These are phyloP conservation scores for Mrakia gelida DNA, from an alignment of 768 basidiomycete species.

Conservation along the genomic window DNA sequence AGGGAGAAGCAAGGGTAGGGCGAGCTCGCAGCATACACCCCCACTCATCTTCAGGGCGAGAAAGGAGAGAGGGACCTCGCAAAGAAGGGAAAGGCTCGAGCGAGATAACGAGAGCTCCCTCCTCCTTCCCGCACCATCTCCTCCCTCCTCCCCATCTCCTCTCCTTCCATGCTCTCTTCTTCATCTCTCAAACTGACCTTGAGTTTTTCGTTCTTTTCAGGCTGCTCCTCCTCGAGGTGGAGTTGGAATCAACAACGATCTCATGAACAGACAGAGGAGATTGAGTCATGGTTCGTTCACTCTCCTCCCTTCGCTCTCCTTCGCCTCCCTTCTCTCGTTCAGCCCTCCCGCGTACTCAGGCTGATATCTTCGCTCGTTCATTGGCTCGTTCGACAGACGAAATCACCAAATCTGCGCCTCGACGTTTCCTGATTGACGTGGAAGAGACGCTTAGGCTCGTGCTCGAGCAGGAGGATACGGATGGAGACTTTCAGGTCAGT, in stretches of 20 bases:
- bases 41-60: no score
- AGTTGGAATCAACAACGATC: slow-evolving; percentile 72
- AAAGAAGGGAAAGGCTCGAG: not conserved
- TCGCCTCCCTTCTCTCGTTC: not conserved
- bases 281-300: slow-evolving; percentile 65
- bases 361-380: not conserved
- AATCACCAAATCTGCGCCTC: slow-evolving; percentile 67
- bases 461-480: slow-evolving; percentile 96
- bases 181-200: not conserved
- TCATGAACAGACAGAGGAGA: slow-evolving; percentile 65
- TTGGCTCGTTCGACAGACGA: slow-evolving; percentile 53
- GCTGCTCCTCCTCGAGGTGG: slow-evolving; percentile 65
- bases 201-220: slow-evolving; percentile 45
- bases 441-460: slow-evolving; percentile 96
- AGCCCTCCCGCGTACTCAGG: not conserved
- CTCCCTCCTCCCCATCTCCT: not conserved
- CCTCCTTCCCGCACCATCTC: not conserved
- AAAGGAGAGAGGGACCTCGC: not conserved
- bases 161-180: not conserved
- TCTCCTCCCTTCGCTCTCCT: not conserved
- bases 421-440: slow-evolving; percentile 93
- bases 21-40: not conserved
- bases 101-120: not conserved
- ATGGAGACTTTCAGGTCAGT: slow-evolving; percentile 77
- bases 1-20: not conserved